Evolutionary conservation across 371 early-diverging fungal species (phyloP).

Genomic region (Mucor circinelloides): DNA sequence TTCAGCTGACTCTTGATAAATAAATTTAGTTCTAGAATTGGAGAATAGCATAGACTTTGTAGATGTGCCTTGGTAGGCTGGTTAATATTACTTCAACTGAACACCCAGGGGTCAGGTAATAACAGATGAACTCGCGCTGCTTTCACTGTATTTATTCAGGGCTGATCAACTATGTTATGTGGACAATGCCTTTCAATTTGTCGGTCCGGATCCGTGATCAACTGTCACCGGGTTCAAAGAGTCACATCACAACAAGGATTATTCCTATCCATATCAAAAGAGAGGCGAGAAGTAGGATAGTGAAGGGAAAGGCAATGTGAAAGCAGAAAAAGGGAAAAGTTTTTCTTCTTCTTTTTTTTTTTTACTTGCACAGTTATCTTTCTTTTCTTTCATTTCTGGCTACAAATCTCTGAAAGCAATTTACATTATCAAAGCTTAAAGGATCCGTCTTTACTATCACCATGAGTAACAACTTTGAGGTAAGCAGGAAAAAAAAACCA

Average conservation of each 20-base stretch:
- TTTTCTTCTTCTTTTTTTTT: too few species aligned
- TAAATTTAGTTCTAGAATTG: too few species aligned
- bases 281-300: neutral
- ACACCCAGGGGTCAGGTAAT: too few species aligned
- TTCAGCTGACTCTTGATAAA: too few species aligned
- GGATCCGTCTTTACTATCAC: neutral
- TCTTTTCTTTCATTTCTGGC: neutral
- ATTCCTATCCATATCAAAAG: neutral
- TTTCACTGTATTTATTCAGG: too few species aligned
- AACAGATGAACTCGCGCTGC: too few species aligned
- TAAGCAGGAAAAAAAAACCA: neutral
- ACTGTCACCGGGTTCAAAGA: neutral
- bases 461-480: constrained; percentile 1
- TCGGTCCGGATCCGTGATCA: neutral
- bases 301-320: neutral
- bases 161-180: too few species aligned
- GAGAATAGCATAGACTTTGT: too few species aligned
- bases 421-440: neutral
- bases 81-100: too few species aligned
- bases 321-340: neutral
- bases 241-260: neutral
- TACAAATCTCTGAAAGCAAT: neutral
- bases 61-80: too few species aligned
- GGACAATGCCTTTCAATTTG: too few species aligned
- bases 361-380: neutral